Conservation (phyloP, 164 flowering plant species). For the Piper longum region DNA sequence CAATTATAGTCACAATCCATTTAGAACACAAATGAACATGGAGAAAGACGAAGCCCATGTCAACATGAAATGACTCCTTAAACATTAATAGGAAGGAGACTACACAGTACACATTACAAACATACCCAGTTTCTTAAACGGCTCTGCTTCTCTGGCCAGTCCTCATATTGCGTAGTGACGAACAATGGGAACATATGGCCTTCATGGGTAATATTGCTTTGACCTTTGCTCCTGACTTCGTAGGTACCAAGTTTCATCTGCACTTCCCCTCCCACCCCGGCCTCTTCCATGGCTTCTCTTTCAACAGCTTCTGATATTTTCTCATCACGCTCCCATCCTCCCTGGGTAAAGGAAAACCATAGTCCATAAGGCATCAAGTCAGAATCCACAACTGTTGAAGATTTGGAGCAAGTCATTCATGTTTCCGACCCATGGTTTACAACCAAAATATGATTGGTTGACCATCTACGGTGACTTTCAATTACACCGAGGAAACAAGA, state of each 20-base stretch:
- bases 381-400: neutral
- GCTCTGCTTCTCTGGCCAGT: slow-evolving; percentile 57
- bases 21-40: no score
- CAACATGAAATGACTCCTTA: no score
- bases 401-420: no score
- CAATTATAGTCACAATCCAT: neutral
- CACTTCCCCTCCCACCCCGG: slow-evolving; percentile 54
- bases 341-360: slow-evolving; percentile 20
- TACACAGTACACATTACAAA: no score
- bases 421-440: no score
- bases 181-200: slow-evolving; percentile 70
- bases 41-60: no score
- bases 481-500: no score
- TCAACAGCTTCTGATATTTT: slow-evolving; percentile 42
- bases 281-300: slow-evolving; percentile 69
- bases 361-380: no score
- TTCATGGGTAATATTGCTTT: slow-evolving; percentile 35
- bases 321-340: slow-evolving; percentile 86
- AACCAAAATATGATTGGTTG: no score
- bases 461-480: no score
- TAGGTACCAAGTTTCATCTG: slow-evolving; percentile 56
- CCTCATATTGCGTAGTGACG: slow-evolving; percentile 50
- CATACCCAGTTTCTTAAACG: slow-evolving; percentile 65
- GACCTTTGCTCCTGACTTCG: slow-evolving; percentile 57
- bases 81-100: no score